A percentile compares a stretch with the other conserved stretches of the same genome.
These are phyloP conservation scores for Skeletonema menzelii DNA, from an alignment of 108 stramenopile genomes.

Conservation along the genomic window DNA sequence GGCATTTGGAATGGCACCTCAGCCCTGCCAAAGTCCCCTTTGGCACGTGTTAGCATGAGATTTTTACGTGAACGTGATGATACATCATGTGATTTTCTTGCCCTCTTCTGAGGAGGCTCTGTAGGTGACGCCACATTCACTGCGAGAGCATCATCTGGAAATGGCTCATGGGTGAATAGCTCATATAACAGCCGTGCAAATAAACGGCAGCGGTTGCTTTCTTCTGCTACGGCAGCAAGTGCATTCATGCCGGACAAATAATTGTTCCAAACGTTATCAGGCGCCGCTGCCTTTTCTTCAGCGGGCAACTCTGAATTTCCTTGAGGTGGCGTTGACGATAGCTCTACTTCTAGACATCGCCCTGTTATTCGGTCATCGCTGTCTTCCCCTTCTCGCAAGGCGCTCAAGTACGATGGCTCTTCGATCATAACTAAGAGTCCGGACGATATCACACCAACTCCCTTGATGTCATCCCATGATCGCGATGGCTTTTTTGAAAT, in stretches of 20 bases:
- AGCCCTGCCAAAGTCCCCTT: neutral
- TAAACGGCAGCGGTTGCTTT: conserved; percentile 11
- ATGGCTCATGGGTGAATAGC: conserved; percentile 16
- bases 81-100: neutral
- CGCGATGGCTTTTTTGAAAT: neutral
- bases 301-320: neutral
- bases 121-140: neutral
- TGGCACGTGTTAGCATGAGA: neutral
- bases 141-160: neutral
- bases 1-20: neutral
- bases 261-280: neutral
- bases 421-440: neutral
- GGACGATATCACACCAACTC: neutral
- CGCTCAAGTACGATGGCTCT: neutral
- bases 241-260: too few relatives aligned
- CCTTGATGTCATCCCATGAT: neutral
- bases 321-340: neutral
- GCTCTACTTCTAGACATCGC: conserved; percentile 1
- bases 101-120: neutral
- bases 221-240: neutral
- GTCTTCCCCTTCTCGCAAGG: neutral
- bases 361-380: neutral
- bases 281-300: neutral
- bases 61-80: neutral
- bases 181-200: conserved; percentile 20